These are phyloP conservation scores for Gymnopilus junonius DNA, from an alignment of 768 basidiomycete genomes.

Conservation along the genomic window DNA sequence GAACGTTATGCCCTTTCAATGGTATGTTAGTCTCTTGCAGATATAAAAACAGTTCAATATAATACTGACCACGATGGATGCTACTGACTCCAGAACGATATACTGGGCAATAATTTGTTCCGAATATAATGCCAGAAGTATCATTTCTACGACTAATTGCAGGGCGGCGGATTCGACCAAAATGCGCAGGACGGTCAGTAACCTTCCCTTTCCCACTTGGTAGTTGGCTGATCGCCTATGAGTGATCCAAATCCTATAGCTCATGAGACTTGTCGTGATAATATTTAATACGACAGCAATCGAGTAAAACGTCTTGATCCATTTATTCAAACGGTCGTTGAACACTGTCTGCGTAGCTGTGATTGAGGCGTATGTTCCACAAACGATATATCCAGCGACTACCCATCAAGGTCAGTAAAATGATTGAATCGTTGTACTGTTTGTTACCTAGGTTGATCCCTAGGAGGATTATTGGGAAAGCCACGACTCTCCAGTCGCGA, in stretches of 20 bases:
- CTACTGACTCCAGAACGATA: background rate
- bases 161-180: constrained; percentile 2
- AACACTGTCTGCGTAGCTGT: background rate
- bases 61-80: background rate
- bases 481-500: background rate
- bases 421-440: too few species aligned
- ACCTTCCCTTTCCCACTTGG: background rate
- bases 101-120: constrained; percentile 1
- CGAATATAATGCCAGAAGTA: background rate
- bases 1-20: constrained; percentile 1
- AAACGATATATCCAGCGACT: constrained; percentile 6
- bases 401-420: background rate
- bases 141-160: background rate
- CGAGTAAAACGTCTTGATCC: constrained; percentile 6
- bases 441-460: background rate
- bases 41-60: too few species aligned
- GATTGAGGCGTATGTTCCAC: constrained; percentile 1
- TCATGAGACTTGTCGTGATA: background rate
- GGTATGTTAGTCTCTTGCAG: background rate
- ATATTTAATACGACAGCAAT: background rate
- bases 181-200: background rate
- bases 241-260: background rate
- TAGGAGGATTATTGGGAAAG: background rate
- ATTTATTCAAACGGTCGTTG: background rate
- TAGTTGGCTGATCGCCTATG: constrained; percentile 1